A percentile compares a stretch with the other conserved stretches of the same genome.
phyloP scores from a whole-genome alignment of 2,329 filamentous ascomycete genomes.

The Pestalotiopsis sp. region DNA sequence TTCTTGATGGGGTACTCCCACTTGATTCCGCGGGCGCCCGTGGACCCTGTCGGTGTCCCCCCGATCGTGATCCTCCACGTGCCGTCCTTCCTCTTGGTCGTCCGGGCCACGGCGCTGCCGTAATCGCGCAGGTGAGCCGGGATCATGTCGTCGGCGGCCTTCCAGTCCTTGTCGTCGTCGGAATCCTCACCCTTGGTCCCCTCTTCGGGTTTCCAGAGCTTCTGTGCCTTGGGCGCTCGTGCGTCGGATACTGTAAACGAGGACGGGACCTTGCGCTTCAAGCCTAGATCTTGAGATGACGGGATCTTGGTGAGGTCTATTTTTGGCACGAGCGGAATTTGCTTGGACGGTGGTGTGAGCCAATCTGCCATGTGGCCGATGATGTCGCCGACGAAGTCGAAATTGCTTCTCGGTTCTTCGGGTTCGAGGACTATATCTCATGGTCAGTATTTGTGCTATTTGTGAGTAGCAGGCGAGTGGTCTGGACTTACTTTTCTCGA shows the following conservation, averaged over 20 bases:
- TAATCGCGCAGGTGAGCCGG: neutral
- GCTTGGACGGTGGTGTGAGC: conserved; percentile 5
- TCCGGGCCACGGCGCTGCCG: neutral
- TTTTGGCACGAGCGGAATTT: conserved; percentile 27
- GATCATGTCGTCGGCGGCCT: neutral
- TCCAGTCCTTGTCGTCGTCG: neutral
- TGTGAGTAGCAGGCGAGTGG: neutral
- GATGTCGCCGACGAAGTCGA: neutral
- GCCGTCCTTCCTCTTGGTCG: conserved; percentile 6
- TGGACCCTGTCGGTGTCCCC: neutral
- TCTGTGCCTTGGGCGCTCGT: neutral
- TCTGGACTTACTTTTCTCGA: conserved; percentile 27
- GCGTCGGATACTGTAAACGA: conserved; percentile 19
- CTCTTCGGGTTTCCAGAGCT: neutral
- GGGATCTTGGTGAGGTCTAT: conserved; percentile 19
- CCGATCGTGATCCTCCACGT: neutral
- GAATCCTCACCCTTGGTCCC: neutral
- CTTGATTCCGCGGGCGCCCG: neutral
- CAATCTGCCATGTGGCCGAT: conserved; percentile 10
- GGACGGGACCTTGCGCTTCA: conserved; percentile 32
- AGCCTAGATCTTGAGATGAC: conserved; percentile 26
- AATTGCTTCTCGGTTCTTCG: neutral
- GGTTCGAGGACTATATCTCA: conserved; percentile 11
- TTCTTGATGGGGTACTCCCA: too few relatives aligned
- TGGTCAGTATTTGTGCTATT: conserved; percentile 18